These are phyloP conservation scores for Crithidia fasciculata DNA, from an alignment of 208 protist species.

Conservation along the genomic window DNA sequence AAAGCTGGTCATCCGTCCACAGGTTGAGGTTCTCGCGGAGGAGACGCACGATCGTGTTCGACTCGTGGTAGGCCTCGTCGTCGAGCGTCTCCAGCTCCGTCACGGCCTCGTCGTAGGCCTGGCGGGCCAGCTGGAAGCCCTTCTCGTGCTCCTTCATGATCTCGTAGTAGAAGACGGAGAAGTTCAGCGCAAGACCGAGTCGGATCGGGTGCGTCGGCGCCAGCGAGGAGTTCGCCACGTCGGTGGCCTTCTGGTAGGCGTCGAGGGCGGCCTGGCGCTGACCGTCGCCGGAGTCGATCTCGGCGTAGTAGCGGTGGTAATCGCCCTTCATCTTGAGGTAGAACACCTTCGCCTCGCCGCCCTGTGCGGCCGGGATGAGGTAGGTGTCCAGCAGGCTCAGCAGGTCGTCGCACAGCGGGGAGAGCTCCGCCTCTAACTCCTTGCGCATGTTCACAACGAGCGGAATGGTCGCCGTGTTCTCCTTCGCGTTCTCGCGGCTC, in stretches of 20 bases:
- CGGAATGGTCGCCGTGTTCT: constrained; percentile 86
- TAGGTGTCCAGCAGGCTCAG: constrained; percentile 96
- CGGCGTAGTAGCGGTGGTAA: constrained; percentile 98
- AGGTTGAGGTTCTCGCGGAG: constrained; percentile 99
- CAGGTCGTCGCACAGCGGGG: constrained; percentile 98
- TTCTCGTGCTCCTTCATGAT: constrained; percentile 97
- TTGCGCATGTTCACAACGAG: constrained; percentile 95
- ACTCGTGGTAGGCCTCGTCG: constrained; percentile 99
- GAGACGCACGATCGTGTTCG: constrained; percentile 99
- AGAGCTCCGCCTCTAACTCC: constrained; percentile 98
- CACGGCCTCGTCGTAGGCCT: constrained; percentile 96
- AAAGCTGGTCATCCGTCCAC: constrained; percentile 95
- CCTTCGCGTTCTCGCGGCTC: constrained; percentile 94
- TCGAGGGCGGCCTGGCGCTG: constrained; percentile 86
- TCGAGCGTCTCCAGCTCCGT: constrained; percentile 97
- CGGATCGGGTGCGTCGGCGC: constrained; percentile 98
- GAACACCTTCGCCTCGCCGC: constrained; percentile 93
- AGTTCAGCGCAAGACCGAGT: constrained; percentile 99
- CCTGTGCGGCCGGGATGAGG: constrained; percentile 96
- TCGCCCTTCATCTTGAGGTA: constrained; percentile 97
- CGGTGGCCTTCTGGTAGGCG: constrained; percentile 89
- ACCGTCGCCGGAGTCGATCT: constrained; percentile 93
- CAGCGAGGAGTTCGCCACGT: constrained; percentile 87
- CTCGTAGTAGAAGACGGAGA: constrained; percentile 99
- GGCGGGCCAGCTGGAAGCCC: constrained; percentile 92